Evolutionary conservation across 345 rosid species (phyloP).

Genomic region (sweet orange (Citrus sinensis)): DVS_A1.0 CM039165.1:35857001-35857500

Average conservation of each 20-base stretch:
- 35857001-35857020: neutral
- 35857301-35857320: constrained; percentile 66
- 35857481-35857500: constrained; percentile 92
- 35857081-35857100: neutral
- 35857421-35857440: neutral
- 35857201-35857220: neutral
- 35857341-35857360: constrained; percentile 84
- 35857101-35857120: neutral
- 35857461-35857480: constrained; percentile 51
- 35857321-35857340: constrained; percentile 67
- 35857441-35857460: neutral
- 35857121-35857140: neutral
- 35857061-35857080: neutral
- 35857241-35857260: constrained; percentile 73
- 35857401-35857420: neutral
- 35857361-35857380: neutral
- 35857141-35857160: neutral
- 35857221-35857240: constrained; percentile 30
- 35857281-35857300: constrained; percentile 86
- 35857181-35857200: neutral
- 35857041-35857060: neutral
- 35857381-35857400: neutral
- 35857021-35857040: neutral
- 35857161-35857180: neutral
- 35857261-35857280: constrained; percentile 80